Base-by-base conservation (phyloP, 2,329 filamentous ascomycete species). In the Epichloe gansuensis region DNA sequence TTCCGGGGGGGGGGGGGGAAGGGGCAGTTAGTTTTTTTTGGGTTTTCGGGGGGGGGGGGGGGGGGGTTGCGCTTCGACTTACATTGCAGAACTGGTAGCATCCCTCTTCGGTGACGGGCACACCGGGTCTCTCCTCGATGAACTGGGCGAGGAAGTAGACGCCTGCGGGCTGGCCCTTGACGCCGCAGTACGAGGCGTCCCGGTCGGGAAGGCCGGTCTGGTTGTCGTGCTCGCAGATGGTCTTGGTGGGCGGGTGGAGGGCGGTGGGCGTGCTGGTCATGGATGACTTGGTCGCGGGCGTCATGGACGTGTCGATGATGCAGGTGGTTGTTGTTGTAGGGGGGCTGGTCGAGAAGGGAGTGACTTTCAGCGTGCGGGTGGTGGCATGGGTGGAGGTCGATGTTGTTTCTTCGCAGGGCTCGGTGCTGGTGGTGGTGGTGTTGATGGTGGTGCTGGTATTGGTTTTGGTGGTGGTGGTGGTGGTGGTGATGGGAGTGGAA, bases 51-150 rank as follows among this genome's bases (percentile, higher is more conserved):
- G n/a, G n/a, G n/a, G n/a, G n/a, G n/a, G n/a, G n/a, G 17, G 17
- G 17, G 17, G 17, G 17, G 17, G 1, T 17, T 17, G 17, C 17
- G 17, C 17, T 9, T 6, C 9, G 15, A 58, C 60, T 64, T 57
- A 66, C 70, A 49, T 57, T 56, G 56, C 71, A 73, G 60, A 71
- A 69, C 54, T 71, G 63, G 59, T 64, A 73, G 60, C 71, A 73
- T 2, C 68, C 69, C 53, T 67, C 59, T 7, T 70, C 59, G 2
- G 66, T 69, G 25, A 73, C 64, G 1, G 61, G 57, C 38, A 66
- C 63, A 12, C 56, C 60, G 1, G 53, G 53, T 6, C 56, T 60
- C 52, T 72, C 63, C 56, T 71, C 61, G 44, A 64, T 61, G 54
- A 66, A 72, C 55, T 66, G 64, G 11, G 65, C 68, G 2, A 72